These are phyloP conservation scores for Collybiopsis luxurians DNA, from an alignment of 768 basidiomycete species.

Conservation along the genomic window DNA sequence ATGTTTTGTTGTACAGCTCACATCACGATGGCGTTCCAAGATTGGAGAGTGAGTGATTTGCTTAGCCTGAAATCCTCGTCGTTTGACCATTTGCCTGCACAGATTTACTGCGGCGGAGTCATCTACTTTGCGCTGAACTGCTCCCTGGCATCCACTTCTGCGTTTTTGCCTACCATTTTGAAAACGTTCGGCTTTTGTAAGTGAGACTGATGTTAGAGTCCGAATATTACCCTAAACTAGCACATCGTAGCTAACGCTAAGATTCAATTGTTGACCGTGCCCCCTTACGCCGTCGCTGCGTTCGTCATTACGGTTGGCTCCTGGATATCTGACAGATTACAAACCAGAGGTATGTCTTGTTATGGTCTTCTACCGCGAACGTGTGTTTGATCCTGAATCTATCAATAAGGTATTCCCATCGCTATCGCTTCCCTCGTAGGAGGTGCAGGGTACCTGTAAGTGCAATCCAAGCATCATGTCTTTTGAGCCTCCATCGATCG, in stretches of 20 bases:
- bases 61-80: background rate
- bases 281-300: constrained; percentile 74
- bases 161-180: constrained; percentile 83
- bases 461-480: background rate
- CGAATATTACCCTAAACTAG: background rate
- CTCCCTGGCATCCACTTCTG: constrained; percentile 75
- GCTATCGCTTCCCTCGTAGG: constrained; percentile 40
- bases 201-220: constrained; percentile 25
- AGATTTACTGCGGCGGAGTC: constrained; percentile 65
- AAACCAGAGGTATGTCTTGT: constrained; percentile 45
- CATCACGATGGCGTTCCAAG: constrained; percentile 57
- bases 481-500: background rate
- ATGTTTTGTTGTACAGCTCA: constrained; percentile 43
- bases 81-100: background rate
- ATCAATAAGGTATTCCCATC: constrained; percentile 39
- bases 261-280: constrained; percentile 75
- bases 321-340: constrained; percentile 63
- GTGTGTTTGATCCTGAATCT: constrained; percentile 27
- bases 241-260: constrained; percentile 49
- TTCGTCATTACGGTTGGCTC: constrained; percentile 58
- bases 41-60: constrained; percentile 58
- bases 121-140: constrained; percentile 80
- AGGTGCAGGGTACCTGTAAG: constrained; percentile 64
- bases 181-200: constrained; percentile 68
- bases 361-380: constrained; percentile 8